Conservation (phyloP, 73 alveolate species). For the Halteria grandinella region DNA sequence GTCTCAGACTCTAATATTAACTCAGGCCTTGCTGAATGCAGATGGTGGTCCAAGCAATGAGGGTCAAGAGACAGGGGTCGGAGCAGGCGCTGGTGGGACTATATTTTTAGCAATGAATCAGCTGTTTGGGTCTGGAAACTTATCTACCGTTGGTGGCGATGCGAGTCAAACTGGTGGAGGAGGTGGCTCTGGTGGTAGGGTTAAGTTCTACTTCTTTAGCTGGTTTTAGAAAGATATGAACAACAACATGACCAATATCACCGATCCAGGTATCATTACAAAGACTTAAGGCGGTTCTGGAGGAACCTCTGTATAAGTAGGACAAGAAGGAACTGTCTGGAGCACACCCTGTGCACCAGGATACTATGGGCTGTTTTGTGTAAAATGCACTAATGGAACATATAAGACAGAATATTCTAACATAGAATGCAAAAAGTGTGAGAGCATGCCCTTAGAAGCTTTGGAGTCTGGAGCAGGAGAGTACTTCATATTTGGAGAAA, state of each 20-base stretch:
- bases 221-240: conserved; percentile 30
- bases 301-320: conserved; percentile 4
- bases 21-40: conserved; percentile 31
- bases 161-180: conserved; percentile 60
- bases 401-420: conserved; percentile 46
- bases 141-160: conserved; percentile 58
- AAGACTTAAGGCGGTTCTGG: neutral
- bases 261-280: neutral
- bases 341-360: conserved; percentile 51
- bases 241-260: conserved; percentile 21
- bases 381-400: conserved; percentile 54
- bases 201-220: conserved; percentile 26
- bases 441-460: conserved; percentile 50
- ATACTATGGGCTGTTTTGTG: conserved; percentile 35
- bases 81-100: conserved; percentile 70
- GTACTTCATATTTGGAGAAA: too few relatives aligned
- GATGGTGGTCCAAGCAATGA: conserved; percentile 38
- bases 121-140: conserved; percentile 37
- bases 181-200: conserved; percentile 72
- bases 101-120: neutral
- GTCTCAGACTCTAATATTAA: neutral
- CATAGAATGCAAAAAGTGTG: conserved; percentile 33
- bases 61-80: too few relatives aligned
- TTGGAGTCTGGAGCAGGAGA: too few relatives aligned
- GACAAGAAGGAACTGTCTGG: conserved; percentile 48